Evolutionary conservation across 2,329 filamentous ascomycete species (phyloP), one percentile per base, ranked within the genome.

Genomic region (Botrytis medusae): DNA sequence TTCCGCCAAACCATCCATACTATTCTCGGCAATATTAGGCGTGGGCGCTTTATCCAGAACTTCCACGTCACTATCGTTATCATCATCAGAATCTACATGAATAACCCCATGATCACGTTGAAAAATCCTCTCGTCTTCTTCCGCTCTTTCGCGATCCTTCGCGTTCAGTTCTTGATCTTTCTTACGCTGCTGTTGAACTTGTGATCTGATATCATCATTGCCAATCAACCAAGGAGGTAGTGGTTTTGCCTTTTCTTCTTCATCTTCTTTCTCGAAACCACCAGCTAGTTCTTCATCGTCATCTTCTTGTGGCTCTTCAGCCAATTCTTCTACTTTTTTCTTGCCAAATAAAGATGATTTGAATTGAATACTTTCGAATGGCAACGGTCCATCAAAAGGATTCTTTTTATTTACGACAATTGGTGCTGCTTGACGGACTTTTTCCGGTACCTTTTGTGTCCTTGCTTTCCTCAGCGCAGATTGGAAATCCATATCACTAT

Each of bases 351-450:
- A 84, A 1, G 86, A 87, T 3, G 88, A 91, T 69, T 88, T 90
- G 86, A 88, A 90, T 62, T 92, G 90, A 1, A 97, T 86, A 79
- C 94, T 95, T 77, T 97, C 94, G 79, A 99, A 99, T 0, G 96
- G 96, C 8, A 99, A 82, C 0, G 95, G 94, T 0, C 95, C 95
- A 76, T 89, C 89, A 79, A 97, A 92, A 4, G 89, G 86, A 77
- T 90, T 89, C 76, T 88, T 89, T 51, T 87, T 85, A 68, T 88
- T 90, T 16, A 86, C 81, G n/a, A 82, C 79, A 4, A 84, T 79
- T 32, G 83, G 80, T 6, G 82, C 79, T 40, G 81, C 76, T 65
- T 82, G 69, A 22, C 71, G 81, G 60, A 82, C 83, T 29, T 81
- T 81, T 60, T 81, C 80, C 4, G 81, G 76, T 59, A 86, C 86